Conservation (phyloP, 306 rosid genomes). For the Ochetophila trinervis region DNA sequence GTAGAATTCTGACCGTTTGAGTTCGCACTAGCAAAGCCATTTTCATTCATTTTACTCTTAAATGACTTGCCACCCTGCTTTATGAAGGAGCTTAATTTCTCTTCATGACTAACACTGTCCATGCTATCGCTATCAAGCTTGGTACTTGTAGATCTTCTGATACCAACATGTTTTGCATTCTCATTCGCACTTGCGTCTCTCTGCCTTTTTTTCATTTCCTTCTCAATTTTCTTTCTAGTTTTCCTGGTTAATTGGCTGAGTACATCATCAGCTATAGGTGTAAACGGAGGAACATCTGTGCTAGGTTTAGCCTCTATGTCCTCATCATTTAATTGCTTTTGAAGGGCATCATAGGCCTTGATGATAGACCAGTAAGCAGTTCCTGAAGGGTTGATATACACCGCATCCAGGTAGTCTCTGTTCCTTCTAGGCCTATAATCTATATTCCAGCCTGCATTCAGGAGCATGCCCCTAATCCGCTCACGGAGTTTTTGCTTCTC, state of each 20-base stretch:
- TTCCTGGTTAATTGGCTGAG: constrained; percentile 93
- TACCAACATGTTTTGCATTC: constrained; percentile 44
- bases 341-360: constrained; percentile 94
- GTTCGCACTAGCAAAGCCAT: constrained; percentile 39
- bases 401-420: constrained; percentile 96
- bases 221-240: constrained; percentile 88
- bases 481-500: constrained; percentile 95
- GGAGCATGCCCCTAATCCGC: constrained; percentile 82
- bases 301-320: constrained; percentile 44
- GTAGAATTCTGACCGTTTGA: constrained; percentile 44
- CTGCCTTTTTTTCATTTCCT: constrained; percentile 68
- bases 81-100: constrained; percentile 75
- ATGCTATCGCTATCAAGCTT: constrained; percentile 51
- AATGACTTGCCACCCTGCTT: constrained; percentile 75
- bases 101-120: constrained; percentile 75
- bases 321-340: constrained; percentile 73
- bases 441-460: constrained; percentile 79
- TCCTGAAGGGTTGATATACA: constrained; percentile 79
- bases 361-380: constrained; percentile 99
- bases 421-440: constrained; percentile 95
- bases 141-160: constrained; percentile 38
- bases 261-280: constrained; percentile 73
- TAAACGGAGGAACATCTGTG: constrained; percentile 52
- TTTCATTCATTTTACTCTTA: constrained; percentile 64
- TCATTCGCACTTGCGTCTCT: constrained; percentile 49